Conservation (phyloP, 768 basidiomycete species). For the Boletus sensibilis region DNA sequence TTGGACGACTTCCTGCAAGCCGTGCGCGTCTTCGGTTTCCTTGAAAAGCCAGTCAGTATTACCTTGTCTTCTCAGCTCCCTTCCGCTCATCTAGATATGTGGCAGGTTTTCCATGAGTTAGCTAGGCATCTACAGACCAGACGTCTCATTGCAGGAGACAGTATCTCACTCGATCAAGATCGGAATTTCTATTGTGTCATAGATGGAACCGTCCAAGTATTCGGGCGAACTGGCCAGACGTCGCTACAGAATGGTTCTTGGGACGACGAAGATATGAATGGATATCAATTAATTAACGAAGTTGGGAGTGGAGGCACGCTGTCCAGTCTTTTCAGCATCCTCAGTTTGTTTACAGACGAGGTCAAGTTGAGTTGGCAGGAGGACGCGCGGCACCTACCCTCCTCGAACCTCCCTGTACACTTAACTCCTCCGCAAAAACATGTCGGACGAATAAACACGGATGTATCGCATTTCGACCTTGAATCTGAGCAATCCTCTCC, state of each 20-base stretch:
- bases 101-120: conserved; percentile 92
- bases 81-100: background rate
- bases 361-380: conserved; percentile 92
- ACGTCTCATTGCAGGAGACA: conserved; percentile 94
- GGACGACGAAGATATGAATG: conserved; percentile 89
- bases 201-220: conserved; percentile 96
- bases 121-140: conserved; percentile 94
- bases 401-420: conserved; percentile 25
- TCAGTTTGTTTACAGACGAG: conserved; percentile 94
- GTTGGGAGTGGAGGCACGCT: conserved; percentile 94
- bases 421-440: conserved; percentile 28
- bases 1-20: conserved; percentile 96
- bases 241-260: conserved; percentile 54
- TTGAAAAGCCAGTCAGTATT: conserved; percentile 84
- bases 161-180: conserved; percentile 84
- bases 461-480: conserved; percentile 62
- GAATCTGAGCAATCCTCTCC: conserved; percentile 26
- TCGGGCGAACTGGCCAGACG: conserved; percentile 63
- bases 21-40: conserved; percentile 94
- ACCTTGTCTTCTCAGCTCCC: background rate
- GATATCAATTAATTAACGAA: conserved; percentile 94
- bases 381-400: conserved; percentile 34
- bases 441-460: conserved; percentile 52
- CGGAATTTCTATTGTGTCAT: conserved; percentile 98
- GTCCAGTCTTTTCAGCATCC: conserved; percentile 94